These are phyloP conservation scores for Castanea sativa DNA, from an alignment of 306 rosid species.

Conservation along the genomic window DNA sequence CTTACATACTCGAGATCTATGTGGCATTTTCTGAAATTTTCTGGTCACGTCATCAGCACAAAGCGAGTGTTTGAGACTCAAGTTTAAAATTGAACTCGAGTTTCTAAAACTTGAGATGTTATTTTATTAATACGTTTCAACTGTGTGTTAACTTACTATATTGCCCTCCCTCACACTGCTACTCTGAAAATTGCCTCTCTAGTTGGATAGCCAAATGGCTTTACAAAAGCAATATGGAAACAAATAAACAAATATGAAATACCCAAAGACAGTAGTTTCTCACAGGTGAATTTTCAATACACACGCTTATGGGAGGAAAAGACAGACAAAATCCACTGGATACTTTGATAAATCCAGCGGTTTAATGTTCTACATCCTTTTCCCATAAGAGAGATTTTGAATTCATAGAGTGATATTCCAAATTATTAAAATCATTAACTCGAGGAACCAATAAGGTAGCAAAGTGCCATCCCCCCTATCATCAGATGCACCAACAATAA, in stretches of 20 bases:
- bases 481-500: neutral
- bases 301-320: slow-evolving; percentile 75
- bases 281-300: neutral
- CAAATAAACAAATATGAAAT: slow-evolving; percentile 21
- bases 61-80: too few relatives aligned
- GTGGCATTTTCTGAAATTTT: too few relatives aligned
- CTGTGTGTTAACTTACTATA: too few relatives aligned
- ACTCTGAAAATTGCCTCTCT: too few relatives aligned
- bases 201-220: slow-evolving; percentile 92
- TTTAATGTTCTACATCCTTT: slow-evolving; percentile 70
- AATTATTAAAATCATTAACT: neutral
- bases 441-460: neutral
- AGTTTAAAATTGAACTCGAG: too few relatives aligned
- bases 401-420: slow-evolving; percentile 4
- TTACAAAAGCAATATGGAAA: slow-evolving; percentile 19
- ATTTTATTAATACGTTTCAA: too few relatives aligned
- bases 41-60: too few relatives aligned
- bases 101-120: too few relatives aligned
- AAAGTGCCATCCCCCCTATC: neutral
- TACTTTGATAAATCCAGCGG: slow-evolving; percentile 78
- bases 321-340: slow-evolving; percentile 82
- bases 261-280: slow-evolving; percentile 9
- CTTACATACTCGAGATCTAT: too few relatives aligned
- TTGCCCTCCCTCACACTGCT: too few relatives aligned
- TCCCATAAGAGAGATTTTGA: slow-evolving; percentile 43